A percentile compares a stretch with the other conserved stretches of the same genome.
phyloP scores from a whole-genome alignment of 768 basidiomycete genomes.

The Leccinum subtestaceum region DNA sequence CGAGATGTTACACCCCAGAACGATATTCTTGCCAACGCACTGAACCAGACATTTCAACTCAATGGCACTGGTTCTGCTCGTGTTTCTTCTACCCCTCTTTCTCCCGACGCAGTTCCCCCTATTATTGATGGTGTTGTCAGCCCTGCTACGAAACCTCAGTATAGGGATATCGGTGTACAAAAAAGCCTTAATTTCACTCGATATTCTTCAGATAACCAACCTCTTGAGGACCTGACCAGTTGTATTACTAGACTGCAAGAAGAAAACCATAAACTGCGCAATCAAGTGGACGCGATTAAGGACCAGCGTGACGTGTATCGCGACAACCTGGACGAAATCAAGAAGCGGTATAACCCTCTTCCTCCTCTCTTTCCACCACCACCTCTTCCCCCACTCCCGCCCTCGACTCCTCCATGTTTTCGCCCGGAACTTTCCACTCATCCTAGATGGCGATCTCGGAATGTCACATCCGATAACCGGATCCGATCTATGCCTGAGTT shows the following conservation, averaged over 20 bases:
- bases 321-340: constrained; percentile 13
- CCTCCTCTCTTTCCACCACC: neutral
- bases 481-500: constrained; percentile 4
- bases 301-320: constrained; percentile 6
- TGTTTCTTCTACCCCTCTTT: constrained; percentile 7
- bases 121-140: neutral
- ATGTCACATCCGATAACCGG: neutral
- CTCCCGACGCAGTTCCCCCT: constrained; percentile 1
- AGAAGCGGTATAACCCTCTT: constrained; percentile 4
- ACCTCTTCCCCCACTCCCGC: neutral
- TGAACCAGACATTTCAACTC: constrained; percentile 28
- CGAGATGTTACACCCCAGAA: neutral
- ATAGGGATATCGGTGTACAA: constrained; percentile 26
- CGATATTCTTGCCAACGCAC: constrained; percentile 22
- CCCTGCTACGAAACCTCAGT: constrained; percentile 5
- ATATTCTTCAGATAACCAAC: neutral
- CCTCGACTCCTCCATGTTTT: neutral
- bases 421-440: constrained; percentile 11
- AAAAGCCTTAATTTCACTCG: constrained; percentile 23
- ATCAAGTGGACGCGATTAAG: constrained; percentile 6
- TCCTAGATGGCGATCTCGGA: constrained; percentile 18
- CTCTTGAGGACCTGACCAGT: constrained; percentile 4
- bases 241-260: constrained; percentile 21
- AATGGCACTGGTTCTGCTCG: constrained; percentile 17
- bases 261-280: constrained; percentile 13